phyloP scores from a whole-genome alignment of 139 green algal genomes.

The Picochlorum sp. region DNA sequence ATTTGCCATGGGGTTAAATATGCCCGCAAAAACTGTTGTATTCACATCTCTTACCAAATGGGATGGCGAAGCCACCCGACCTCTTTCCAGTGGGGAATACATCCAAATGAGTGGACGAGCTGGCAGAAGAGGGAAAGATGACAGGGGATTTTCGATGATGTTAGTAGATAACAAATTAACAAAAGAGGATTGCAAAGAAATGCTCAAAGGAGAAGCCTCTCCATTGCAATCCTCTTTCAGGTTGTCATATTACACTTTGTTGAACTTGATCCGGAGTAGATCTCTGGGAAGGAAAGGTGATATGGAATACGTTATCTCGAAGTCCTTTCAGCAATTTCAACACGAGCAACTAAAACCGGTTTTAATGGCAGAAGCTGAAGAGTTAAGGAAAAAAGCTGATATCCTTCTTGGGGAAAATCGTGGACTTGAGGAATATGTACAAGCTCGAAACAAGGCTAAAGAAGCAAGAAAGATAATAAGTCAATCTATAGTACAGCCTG shows the following conservation, averaged over 20 bases:
- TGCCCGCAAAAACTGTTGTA: slow-evolving; percentile 88
- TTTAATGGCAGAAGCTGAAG: slow-evolving; percentile 15
- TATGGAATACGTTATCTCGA: slow-evolving; percentile 80
- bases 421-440: background rate
- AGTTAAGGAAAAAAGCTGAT: slow-evolving; percentile 11
- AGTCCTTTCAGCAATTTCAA: slow-evolving; percentile 94
- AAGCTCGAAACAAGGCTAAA: slow-evolving; percentile 1
- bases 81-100: slow-evolving; percentile 80
- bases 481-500: slow-evolving; percentile 28
- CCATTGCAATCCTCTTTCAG: slow-evolving; percentile 65
- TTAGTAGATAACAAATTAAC: slow-evolving; percentile 66
- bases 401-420: slow-evolving; percentile 2
- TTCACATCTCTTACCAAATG: slow-evolving; percentile 87
- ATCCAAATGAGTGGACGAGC: slow-evolving; percentile 95
- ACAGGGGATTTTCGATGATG: slow-evolving; percentile 77
- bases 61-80: slow-evolving; percentile 58
- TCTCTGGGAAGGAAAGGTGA: slow-evolving; percentile 58
- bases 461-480: slow-evolving; percentile 19
- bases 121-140: slow-evolving; percentile 84
- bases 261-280: slow-evolving; percentile 74
- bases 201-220: slow-evolving; percentile 46
- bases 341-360: slow-evolving; percentile 44
- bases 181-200: slow-evolving; percentile 23
- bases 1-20: slow-evolving; percentile 98
- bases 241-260: slow-evolving; percentile 85